Conservation (phyloP, 192 early-diverging fungal genomes). For the Entophlyctis helioformis region DNA sequence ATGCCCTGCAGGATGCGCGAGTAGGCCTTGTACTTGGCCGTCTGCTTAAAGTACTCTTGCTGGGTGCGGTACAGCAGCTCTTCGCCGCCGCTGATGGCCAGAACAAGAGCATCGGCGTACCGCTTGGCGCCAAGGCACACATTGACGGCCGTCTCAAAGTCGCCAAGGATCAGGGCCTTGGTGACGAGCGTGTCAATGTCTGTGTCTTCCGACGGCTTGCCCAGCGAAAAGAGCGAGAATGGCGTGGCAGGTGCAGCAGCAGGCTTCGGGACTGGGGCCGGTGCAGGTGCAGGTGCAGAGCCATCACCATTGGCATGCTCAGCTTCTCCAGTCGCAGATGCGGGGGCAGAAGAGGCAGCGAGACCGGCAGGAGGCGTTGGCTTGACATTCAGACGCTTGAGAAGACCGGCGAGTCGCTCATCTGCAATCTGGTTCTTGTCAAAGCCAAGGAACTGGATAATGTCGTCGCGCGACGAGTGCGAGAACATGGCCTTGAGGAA, state of each 20-base stretch:
- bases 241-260: constrained; percentile 7
- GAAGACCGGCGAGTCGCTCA: constrained; percentile 41
- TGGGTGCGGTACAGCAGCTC: constrained; percentile 65
- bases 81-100: constrained; percentile 77
- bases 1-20: constrained; percentile 75
- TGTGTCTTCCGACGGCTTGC: constrained; percentile 31
- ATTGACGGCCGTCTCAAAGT: constrained; percentile 85
- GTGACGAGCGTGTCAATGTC: constrained; percentile 77
- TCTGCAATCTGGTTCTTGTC: constrained; percentile 53
- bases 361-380: constrained; percentile 1
- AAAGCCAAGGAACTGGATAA: constrained; percentile 85
- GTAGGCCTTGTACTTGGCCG: constrained; percentile 57
- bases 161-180: constrained; percentile 72
- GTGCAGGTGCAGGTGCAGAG: constrained; percentile 4
- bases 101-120: constrained; percentile 75
- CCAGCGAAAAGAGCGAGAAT: constrained; percentile 24
- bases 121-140: constrained; percentile 72
- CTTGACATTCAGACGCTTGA: constrained; percentile 27
- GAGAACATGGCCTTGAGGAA: constrained; percentile 78
- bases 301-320: constrained; percentile 17
- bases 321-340: constrained; percentile 3
- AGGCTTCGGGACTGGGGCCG: background rate
- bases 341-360: constrained; percentile 7
- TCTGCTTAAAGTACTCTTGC: constrained; percentile 71
- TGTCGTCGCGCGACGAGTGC: constrained; percentile 60